These are phyloP conservation scores for Davidsoniella eucalypti DNA, from an alignment of 2,329 filamentous ascomycete species.

Conservation along the genomic window DNA sequence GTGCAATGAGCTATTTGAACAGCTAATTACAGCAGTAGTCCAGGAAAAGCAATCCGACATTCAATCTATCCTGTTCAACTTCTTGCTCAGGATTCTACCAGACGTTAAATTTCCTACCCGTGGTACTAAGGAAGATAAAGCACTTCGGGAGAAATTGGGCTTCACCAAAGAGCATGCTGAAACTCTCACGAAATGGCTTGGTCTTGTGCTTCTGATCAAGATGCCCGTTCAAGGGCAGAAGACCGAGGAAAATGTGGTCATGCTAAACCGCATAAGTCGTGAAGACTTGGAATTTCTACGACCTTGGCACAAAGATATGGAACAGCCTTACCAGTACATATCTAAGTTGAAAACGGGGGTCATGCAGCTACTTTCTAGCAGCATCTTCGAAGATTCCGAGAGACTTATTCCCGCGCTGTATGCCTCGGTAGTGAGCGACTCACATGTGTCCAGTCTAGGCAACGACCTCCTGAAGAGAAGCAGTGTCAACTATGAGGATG, in stretches of 20 bases:
- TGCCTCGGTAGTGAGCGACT: constrained; percentile 69
- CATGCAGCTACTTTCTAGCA: constrained; percentile 61
- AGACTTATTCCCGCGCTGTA: constrained; percentile 72
- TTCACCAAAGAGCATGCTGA: constrained; percentile 52
- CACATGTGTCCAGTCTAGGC: constrained; percentile 63
- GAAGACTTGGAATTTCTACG: constrained; percentile 55
- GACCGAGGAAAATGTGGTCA: neutral
- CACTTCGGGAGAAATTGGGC: constrained; percentile 48
- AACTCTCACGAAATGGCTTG: constrained; percentile 60
- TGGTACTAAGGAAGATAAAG: constrained; percentile 61
- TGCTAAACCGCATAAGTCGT: constrained; percentile 28
- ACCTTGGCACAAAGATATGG: constrained; percentile 33
- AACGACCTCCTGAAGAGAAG: constrained; percentile 79
- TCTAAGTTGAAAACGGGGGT: constrained; percentile 38
- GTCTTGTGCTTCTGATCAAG: constrained; percentile 53
- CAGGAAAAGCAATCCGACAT: constrained; percentile 31
- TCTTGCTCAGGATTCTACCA: constrained; percentile 61
- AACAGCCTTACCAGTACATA: constrained; percentile 12
- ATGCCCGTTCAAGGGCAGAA: constrained; percentile 15
- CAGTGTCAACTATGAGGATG: constrained; percentile 56
- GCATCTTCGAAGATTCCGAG: constrained; percentile 69
- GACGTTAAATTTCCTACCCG: constrained; percentile 56
- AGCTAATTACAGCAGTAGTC: constrained; percentile 49
- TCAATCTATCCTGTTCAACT: constrained; percentile 49
- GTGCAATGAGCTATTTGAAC: constrained; percentile 55